Conservation (phyloP, 495 filamentous ascomycete species). For the Penicillium malachiteum region DNA sequence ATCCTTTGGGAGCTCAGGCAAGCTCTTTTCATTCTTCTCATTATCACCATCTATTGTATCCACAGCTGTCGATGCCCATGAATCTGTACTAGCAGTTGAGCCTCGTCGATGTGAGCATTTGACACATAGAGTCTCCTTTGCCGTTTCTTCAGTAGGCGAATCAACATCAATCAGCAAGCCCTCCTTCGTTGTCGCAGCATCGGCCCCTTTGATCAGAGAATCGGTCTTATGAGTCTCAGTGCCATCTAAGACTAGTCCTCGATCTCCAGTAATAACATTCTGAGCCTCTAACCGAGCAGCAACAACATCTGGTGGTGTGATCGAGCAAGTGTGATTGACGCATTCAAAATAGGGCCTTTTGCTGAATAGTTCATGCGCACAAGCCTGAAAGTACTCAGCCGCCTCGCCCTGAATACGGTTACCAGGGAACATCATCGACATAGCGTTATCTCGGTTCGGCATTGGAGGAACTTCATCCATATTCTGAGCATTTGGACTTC, state of each 20-base stretch:
- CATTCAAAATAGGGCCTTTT: slow-evolving; percentile 51
- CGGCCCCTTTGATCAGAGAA: neutral
- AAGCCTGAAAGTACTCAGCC: slow-evolving; percentile 55
- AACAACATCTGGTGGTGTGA: slow-evolving; percentile 22
- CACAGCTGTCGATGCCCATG: slow-evolving; percentile 11
- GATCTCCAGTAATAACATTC: slow-evolving; percentile 6
- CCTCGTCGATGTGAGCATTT: slow-evolving; percentile 14
- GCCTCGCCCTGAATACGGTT: slow-evolving; percentile 40
- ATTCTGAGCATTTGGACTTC: slow-evolving; percentile 3
- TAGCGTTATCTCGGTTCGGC: slow-evolving; percentile 7
- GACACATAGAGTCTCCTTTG: slow-evolving; percentile 4
- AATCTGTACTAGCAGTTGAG: slow-evolving; percentile 15
- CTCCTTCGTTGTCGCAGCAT: neutral
- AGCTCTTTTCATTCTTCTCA: slow-evolving; percentile 8
- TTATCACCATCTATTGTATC: neutral
- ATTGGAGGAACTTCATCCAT: neutral
- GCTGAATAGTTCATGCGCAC: slow-evolving; percentile 51
- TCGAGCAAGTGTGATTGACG: slow-evolving; percentile 46
- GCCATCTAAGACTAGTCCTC: slow-evolving; percentile 12
- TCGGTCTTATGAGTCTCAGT: slow-evolving; percentile 6
- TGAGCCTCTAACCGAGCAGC: neutral
- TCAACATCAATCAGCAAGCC: slow-evolving; percentile 37
- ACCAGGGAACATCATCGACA: slow-evolving; percentile 30
- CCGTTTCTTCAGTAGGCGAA: slow-evolving; percentile 9
- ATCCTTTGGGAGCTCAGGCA: slow-evolving; percentile 7